phyloP scores from a whole-genome alignment of 148 eudicot genomes.

The Silene uniflora region DNA sequence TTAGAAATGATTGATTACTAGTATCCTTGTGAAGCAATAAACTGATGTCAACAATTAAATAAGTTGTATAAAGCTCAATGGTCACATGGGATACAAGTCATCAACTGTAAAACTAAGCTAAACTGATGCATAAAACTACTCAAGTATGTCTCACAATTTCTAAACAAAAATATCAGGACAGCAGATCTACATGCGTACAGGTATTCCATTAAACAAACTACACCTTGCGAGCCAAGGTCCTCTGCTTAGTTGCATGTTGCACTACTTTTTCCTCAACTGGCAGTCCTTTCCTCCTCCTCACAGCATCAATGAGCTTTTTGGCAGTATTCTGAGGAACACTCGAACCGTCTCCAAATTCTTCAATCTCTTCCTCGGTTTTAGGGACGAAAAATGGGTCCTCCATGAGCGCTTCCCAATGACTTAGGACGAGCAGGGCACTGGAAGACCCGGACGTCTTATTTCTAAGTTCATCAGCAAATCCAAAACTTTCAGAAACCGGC shows the following conservation, averaged over 20 bases:
- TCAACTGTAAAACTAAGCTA: no score
- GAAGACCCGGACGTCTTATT: constrained; percentile 85
- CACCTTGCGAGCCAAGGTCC: constrained; percentile 87
- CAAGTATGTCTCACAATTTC: no score
- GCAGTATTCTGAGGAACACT: constrained; percentile 72
- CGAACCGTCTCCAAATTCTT: constrained; percentile 95
- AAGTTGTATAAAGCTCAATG: no score
- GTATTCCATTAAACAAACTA: constrained; percentile 23
- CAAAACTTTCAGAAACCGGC: constrained; percentile 89
- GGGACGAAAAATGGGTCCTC: constrained; percentile 97
- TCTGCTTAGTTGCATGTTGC: constrained; percentile 89
- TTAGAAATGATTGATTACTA: no score
- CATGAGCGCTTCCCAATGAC: constrained; percentile 79
- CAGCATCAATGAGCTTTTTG: constrained; percentile 82
- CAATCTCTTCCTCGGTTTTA: constrained; percentile 87
- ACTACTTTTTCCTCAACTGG: constrained; percentile 95
- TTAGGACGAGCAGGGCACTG: constrained; percentile 82
- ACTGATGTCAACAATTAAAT: no score
- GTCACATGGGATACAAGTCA: no score
- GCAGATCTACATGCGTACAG: no score
- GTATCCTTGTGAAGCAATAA: no score
- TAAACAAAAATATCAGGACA: background rate
- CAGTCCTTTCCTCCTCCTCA: constrained; percentile 82
- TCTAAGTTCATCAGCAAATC: constrained; percentile 88
- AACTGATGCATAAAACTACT: no score